Conservation (phyloP, 2,329 filamentous ascomycete species). For the Triangularia verruculosa region DNA sequence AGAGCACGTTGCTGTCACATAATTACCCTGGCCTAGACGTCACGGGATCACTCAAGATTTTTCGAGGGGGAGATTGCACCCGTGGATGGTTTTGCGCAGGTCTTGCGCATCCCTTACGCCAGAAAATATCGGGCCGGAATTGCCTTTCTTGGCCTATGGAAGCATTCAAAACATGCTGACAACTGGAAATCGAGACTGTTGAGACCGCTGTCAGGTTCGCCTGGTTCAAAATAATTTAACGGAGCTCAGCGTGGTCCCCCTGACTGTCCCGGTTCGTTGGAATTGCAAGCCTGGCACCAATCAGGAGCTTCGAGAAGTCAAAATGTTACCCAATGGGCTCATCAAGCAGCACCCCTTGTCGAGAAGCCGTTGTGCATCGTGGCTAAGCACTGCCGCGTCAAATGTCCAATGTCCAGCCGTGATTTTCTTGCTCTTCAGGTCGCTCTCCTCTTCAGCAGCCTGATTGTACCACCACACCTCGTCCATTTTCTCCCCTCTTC, state of each 20-base stretch:
- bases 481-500: not conserved
- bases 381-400: conserved; percentile 16
- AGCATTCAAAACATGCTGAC: conserved; percentile 12
- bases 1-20: not conserved
- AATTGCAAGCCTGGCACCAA: conserved; percentile 17
- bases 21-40: conserved; percentile 3
- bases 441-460: not conserved
- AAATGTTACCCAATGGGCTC: conserved; percentile 20
- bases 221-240: conserved; percentile 11
- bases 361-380: conserved; percentile 16
- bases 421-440: conserved; percentile 1
- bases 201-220: conserved; percentile 2
- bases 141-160: not conserved
- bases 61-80: conserved; percentile 17
- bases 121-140: not conserved
- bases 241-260: conserved; percentile 8
- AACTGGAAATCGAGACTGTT: conserved; percentile 9
- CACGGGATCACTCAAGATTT: conserved; percentile 14
- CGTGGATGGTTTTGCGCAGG: no score
- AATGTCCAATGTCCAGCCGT: conserved; percentile 2
- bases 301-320: conserved; percentile 23
- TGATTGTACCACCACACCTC: conserved; percentile 4
- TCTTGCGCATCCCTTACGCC: not conserved
- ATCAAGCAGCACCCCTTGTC: conserved; percentile 10
- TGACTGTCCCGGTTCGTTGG: conserved; percentile 20